Evolutionary conservation across 768 basidiomycete genomes (phyloP).

Genomic region (Udeniomyces megalosporus): DNA sequence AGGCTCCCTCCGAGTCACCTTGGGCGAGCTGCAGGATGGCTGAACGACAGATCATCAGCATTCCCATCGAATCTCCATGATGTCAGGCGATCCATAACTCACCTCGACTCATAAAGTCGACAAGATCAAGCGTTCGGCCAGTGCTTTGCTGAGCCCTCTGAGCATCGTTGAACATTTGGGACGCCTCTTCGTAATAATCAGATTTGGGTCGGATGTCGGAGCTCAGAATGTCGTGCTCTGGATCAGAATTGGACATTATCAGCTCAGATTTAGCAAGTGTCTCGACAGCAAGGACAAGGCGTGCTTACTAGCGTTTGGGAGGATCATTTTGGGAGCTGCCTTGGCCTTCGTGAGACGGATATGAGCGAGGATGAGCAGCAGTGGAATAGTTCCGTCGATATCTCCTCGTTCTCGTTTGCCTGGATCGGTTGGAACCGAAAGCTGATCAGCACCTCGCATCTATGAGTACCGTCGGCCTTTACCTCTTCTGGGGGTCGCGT

Average conservation of each 20-base stretch:
- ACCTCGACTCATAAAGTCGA: slow-evolving; percentile 9
- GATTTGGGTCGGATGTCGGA: slow-evolving; percentile 20
- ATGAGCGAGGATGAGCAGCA: slow-evolving; percentile 72
- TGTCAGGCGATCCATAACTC: neutral
- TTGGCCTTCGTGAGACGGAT: slow-evolving; percentile 64
- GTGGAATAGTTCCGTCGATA: slow-evolving; percentile 40
- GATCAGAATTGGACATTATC: neutral
- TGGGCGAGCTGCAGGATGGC: slow-evolving; percentile 70
- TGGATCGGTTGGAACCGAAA: slow-evolving; percentile 36
- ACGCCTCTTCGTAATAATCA: slow-evolving; percentile 15
- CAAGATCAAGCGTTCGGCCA: neutral
- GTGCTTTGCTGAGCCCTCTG: neutral
- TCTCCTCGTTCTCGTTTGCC: slow-evolving; percentile 27
- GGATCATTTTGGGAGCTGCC: slow-evolving; percentile 62
- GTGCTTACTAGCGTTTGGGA: slow-evolving; percentile 54
- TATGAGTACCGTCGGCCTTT: too few relatives aligned
- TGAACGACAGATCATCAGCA: slow-evolving; percentile 53
- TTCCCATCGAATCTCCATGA: slow-evolving; percentile 4
- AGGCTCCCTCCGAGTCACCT: slow-evolving; percentile 63
- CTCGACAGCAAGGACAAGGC: too few relatives aligned
- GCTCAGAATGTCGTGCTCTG: slow-evolving; percentile 25
- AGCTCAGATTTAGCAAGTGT: neutral
- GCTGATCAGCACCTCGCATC: slow-evolving; percentile 19
- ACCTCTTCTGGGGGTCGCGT: too few relatives aligned
- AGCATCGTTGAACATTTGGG: slow-evolving; percentile 1